Evolutionary conservation across 176 grass and related monocot species (phyloP), one percentile per base, ranked within the genome.

Genomic region (Rhynchospora breviuscula): DNA sequence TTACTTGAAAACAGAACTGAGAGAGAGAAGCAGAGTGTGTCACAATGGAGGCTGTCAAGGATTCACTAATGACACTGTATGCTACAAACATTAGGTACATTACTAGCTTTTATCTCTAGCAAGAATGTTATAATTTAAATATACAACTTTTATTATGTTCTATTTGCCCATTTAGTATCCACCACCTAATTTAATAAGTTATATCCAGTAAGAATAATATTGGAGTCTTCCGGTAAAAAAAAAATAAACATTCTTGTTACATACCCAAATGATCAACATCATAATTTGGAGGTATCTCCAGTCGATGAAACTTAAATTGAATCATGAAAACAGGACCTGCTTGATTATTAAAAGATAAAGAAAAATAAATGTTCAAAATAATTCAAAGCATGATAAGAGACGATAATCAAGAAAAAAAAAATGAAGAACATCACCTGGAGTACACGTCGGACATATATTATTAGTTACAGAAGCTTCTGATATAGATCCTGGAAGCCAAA

Each of bases 281-380:
- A 47, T 88, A 98, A 88, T 89, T 93, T 85, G 90, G 90, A 85
- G 95, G 95, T 88, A 98, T 98, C 87, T 98, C 95, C 81, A 89
- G 59, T 83, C 86, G 84, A 19, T 71, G 85, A 78, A 98, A 98
- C 82, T 94, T 98, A 79, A 98, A 94, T 40, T 90, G 92, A 87
- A 98, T 85, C 86, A 88, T 89, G 72, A 81, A 90, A 82, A 98
- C 87, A 63, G 89, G 89, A 54, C 95, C 90, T 93, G 82, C 52
- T 82, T 84, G 56, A 81, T 21, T 73, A 76, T 10, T 78, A 69
- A 52, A 83, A 79, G 23, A 86, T 54, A n/a, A 33, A 64, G 63
- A 70, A 80, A 48, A 15, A 7, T 88, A 82, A 79, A 49, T 17
- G 23, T 78, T 21, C 68, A 52, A 52, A 70, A 86, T 59, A 49